Evolutionary conservation across 2,329 filamentous ascomycete genomes (phyloP).

Genomic region (Hymenoscyphus fraxineus): DNA sequence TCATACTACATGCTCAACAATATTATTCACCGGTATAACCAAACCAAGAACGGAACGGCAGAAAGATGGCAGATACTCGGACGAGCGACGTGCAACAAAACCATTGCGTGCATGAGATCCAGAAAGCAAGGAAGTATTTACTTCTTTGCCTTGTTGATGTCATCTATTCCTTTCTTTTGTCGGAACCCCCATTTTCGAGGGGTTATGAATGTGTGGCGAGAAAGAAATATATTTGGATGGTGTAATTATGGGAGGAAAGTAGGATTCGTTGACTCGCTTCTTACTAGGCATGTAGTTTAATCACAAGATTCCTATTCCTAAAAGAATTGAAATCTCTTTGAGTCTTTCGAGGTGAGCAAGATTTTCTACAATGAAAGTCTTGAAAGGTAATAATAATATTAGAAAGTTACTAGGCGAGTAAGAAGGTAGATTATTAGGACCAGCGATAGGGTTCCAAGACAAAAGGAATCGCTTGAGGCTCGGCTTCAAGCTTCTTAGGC

Average conservation of each 20-base stretch:
- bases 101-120: background rate
- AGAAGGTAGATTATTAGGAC: background rate
- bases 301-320: too few relatives aligned
- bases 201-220: background rate
- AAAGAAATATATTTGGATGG: background rate
- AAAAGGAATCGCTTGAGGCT: background rate
- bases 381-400: background rate
- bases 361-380: too few relatives aligned
- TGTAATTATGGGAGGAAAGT: too few relatives aligned
- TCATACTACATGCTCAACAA: too few relatives aligned
- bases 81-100: background rate
- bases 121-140: background rate
- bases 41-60: background rate
- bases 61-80: constrained; percentile 2
- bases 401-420: background rate
- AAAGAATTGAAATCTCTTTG: too few relatives aligned
- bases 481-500: background rate
- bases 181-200: background rate
- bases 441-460: background rate
- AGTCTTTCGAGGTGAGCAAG: too few relatives aligned
- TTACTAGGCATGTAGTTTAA: too few relatives aligned
- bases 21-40: background rate
- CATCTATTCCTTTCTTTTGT: background rate
- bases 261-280: too few relatives aligned
- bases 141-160: background rate